Evolutionary conservation across 2,329 filamentous ascomycete species (phyloP), one percentile per base, ranked within the genome.

Genomic region (Ambrosiella xylebori): DNA sequence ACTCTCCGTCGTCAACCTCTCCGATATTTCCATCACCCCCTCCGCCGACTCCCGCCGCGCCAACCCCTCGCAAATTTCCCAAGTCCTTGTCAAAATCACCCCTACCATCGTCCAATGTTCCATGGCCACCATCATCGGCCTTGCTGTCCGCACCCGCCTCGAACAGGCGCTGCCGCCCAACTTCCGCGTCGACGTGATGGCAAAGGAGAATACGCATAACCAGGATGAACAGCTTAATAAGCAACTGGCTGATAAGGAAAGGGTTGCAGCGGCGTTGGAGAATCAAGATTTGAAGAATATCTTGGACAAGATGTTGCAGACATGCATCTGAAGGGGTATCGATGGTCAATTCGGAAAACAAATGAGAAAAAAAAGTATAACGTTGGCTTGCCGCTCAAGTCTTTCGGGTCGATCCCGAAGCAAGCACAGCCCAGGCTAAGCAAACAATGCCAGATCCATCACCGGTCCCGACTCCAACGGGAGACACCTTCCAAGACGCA

Each of bases 41-140:
- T 66, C 70, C n/a, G 70, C 69, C 4, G 59, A 65, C 0, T 68
- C 68, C 7, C 64, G 68, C 19, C 47, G 56, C 39, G 77, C 72
- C 36, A 71, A 73, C 58, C 70, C 74, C 13, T 71, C 74, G 72
- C 81, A 66, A 67, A 79, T 78, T 73, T 89, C 74, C 71, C 84
- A 75, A 44, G 88, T 97, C 40, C 78, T 84, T 2, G 88, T 98
- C 49, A 81, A 95, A 65, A 85, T 98, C 64, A 98, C 93, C 9
- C 93, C 93, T 8, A 98, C 93, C 35, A 93, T 97, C 66, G 94
- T 91, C 13, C 93, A 97, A 71, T 98, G 93, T 74, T 95, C 88
- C 55, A 79, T 98, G 45, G 93, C 93, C 38, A 98, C 93, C 0
- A 89, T 98, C 61, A 95, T 98, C 65, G 93, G 93, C 0, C 77